phyloP scores from a whole-genome alignment of 2,329 filamentous ascomycete species.

The Clarireedia hainanense region DNA sequence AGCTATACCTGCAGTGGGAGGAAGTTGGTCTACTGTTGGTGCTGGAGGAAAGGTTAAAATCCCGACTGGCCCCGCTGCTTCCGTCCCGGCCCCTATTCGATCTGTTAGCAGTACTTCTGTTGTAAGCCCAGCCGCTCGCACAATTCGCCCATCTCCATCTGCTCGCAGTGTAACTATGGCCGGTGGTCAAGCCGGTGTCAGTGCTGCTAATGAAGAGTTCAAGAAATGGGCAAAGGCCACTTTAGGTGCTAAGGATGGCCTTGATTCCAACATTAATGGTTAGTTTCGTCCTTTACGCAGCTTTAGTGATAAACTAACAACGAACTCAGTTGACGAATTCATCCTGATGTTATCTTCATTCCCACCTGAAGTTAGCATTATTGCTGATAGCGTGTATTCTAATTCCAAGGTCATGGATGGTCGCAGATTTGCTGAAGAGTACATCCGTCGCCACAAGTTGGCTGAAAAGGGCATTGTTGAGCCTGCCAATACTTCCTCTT shows the following conservation, averaged over 20 bases:
- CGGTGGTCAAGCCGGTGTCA: slow-evolving; percentile 22
- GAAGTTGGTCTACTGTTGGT: slow-evolving; percentile 91
- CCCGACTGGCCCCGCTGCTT: slow-evolving; percentile 47
- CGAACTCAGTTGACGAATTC: slow-evolving; percentile 55
- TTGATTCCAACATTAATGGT: slow-evolving; percentile 62
- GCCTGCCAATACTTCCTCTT: slow-evolving; percentile 46
- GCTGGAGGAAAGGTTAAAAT: slow-evolving; percentile 86
- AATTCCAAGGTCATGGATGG: slow-evolving; percentile 86
- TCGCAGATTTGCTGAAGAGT: slow-evolving; percentile 89
- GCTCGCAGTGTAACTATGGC: slow-evolving; percentile 40
- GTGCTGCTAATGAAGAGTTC: slow-evolving; percentile 76
- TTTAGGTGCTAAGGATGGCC: slow-evolving; percentile 55
- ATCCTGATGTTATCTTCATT: slow-evolving; percentile 67
- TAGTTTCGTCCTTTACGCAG: slow-evolving; percentile 26
- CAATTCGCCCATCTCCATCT: slow-evolving; percentile 46
- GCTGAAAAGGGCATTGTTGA: slow-evolving; percentile 88
- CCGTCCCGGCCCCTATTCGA: slow-evolving; percentile 37
- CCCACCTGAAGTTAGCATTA: slow-evolving; percentile 69
- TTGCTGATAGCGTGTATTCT: slow-evolving; percentile 83
- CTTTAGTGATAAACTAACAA: slow-evolving; percentile 28
- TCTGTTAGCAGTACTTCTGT: slow-evolving; percentile 30
- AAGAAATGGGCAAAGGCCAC: slow-evolving; percentile 84
- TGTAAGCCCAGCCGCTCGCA: slow-evolving; percentile 23
- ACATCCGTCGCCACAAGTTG: slow-evolving; percentile 83
- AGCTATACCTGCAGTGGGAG: slow-evolving; percentile 37